phyloP scores from a whole-genome alignment of 2,329 filamentous ascomycete species.

The Alternaria infectoria region DNA sequence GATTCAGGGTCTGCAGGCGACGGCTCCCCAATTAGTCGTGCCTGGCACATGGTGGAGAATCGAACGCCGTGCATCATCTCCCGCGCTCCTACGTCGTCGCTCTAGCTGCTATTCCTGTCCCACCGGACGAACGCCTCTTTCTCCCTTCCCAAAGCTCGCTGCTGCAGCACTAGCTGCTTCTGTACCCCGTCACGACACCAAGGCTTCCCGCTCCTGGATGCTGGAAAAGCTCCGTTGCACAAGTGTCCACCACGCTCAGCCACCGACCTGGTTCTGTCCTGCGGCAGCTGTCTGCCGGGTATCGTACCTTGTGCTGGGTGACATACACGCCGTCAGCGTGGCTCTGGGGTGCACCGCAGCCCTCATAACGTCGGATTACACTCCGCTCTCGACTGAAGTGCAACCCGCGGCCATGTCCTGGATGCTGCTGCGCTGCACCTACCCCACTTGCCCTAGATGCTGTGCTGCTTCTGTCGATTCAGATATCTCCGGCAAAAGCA shows the following conservation, averaged over 20 bases:
- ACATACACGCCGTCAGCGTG: conserved; percentile 34
- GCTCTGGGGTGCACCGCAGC: conserved; percentile 36
- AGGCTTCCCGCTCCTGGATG: conserved; percentile 32
- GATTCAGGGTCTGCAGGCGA: conserved; percentile 15
- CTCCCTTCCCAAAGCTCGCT: conserved; percentile 27
- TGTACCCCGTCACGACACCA: conserved; percentile 25
- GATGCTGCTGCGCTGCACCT: conserved; percentile 24
- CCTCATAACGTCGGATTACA: conserved; percentile 31
- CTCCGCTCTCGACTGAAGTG: conserved; percentile 21
- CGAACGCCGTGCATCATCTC: conserved; percentile 31
- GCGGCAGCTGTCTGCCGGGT: conserved; percentile 42
- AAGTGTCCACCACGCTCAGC: conserved; percentile 29
- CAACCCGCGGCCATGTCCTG: conserved; percentile 16
- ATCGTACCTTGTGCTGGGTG: conserved; percentile 33
- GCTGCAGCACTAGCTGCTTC: conserved; percentile 33
- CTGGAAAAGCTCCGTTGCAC: conserved; percentile 35
- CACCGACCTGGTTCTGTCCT: conserved; percentile 43
- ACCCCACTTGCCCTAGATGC: conserved; percentile 18
- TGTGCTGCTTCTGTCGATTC: conserved; percentile 25
- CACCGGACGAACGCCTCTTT: conserved; percentile 31
- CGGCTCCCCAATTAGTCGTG: conserved; percentile 6
- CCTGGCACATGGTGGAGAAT: conserved; percentile 19
- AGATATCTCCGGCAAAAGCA: conserved; percentile 27
- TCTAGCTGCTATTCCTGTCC: conserved; percentile 33
- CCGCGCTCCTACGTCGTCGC: conserved; percentile 14